Conservation (phyloP, 2,329 filamentous ascomycete species). For the Monosporascus cannonballus region DNA sequence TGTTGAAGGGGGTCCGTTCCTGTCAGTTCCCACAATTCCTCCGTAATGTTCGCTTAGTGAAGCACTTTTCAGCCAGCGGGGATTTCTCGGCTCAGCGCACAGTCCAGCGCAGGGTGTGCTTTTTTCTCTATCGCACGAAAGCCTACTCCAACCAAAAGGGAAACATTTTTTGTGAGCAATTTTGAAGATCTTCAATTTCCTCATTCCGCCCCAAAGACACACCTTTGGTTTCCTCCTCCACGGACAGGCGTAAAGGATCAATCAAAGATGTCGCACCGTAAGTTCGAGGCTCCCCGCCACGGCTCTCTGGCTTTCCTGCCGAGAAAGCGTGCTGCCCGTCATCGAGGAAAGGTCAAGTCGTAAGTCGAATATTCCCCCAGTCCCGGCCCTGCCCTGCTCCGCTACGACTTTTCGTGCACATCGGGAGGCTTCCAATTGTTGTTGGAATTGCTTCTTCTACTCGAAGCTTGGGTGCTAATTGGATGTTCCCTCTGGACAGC, state of each 20-base stretch:
- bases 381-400: no score
- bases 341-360: conserved; percentile 98
- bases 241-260: conserved; percentile 25
- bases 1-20: neutral
- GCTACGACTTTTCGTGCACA: no score
- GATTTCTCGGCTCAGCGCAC: neutral
- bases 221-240: conserved; percentile 27
- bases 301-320: conserved; percentile 85
- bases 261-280: conserved; percentile 44
- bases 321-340: conserved; percentile 86
- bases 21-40: neutral
- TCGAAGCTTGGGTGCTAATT: conserved; percentile 9
- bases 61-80: neutral
- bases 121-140: neutral
- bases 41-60: neutral
- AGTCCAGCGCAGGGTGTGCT: neutral
- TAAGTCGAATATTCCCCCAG: conserved; percentile 43
- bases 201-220: conserved; percentile 20
- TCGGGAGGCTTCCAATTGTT: neutral
- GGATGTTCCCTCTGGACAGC: conserved; percentile 40
- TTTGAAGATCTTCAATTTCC: conserved; percentile 12
- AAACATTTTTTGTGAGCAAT: conserved; percentile 18
- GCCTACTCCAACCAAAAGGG: conserved; percentile 11
- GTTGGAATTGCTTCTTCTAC: conserved; percentile 15
- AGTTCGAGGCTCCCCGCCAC: conserved; percentile 84